A percentile compares a stretch with the other conserved stretches of the same genome.
Evolutionary conservation across 305 asterid species (phyloP).

Genomic region (Ajuga reptans): DNA sequence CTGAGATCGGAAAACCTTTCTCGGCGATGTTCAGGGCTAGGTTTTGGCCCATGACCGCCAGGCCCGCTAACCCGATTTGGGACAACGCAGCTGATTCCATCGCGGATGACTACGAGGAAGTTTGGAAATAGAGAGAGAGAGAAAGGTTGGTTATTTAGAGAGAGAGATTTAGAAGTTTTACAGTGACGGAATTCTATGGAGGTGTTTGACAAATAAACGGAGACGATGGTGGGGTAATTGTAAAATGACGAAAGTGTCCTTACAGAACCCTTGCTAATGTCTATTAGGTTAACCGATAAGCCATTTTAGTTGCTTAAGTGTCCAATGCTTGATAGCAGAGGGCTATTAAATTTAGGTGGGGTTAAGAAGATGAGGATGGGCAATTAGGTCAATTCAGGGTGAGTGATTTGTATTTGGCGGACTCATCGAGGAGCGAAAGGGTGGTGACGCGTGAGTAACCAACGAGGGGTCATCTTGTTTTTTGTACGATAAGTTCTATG

Average conservation of each 20-base stretch:
- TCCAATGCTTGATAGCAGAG: no score
- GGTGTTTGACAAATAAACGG: neutral
- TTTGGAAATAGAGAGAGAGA: neutral
- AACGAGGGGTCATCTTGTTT: constrained; percentile 17
- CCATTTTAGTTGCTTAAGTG: neutral
- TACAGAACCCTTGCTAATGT: neutral
- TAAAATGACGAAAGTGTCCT: constrained; percentile 16
- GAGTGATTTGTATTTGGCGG: constrained; percentile 26
- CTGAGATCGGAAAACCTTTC: constrained; percentile 41
- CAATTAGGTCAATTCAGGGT: no score
- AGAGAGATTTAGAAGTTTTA: neutral
- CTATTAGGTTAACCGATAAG: neutral
- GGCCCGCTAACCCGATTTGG: constrained; percentile 57
- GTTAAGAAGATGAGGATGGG: neutral
- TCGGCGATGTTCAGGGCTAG: constrained; percentile 33
- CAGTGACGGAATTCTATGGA: no score
- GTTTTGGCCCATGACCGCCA: constrained; percentile 73
- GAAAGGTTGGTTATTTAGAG: neutral
- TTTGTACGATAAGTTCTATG: constrained; percentile 24
- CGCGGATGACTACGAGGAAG: neutral
- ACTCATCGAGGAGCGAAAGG: constrained; percentile 46
- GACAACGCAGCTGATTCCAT: constrained; percentile 49
- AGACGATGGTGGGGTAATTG: neutral
- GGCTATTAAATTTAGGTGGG: no score
- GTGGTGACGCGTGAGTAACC: constrained; percentile 30